A percentile compares a stretch with the other conserved stretches of the same genome.
phyloP scores from a whole-genome alignment of 2,329 filamentous ascomycete genomes.

The Diaporthe sp. region DNA sequence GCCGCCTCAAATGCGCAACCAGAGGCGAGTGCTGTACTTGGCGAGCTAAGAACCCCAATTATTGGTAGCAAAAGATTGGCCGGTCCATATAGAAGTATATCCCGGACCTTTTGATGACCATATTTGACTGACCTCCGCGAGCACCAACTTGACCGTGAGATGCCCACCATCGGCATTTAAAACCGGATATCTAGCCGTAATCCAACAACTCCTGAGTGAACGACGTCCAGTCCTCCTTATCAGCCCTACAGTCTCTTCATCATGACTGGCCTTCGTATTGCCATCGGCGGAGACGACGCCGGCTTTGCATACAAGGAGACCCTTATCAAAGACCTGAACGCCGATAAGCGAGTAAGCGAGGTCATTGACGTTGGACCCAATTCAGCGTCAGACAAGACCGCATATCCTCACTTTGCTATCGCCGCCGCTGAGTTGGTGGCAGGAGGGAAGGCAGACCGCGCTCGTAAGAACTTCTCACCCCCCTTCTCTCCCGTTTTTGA shows the following conservation, averaged over 20 bases:
- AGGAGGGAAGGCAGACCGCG: constrained; percentile 78
- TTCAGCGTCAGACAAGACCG: constrained; percentile 78
- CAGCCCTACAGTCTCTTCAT: not conserved
- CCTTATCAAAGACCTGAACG: constrained; percentile 80
- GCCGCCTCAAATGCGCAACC: not conserved
- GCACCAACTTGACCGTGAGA: not conserved
- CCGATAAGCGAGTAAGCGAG: constrained; percentile 75
- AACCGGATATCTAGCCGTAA: not conserved
- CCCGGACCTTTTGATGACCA: not conserved
- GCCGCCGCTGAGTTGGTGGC: constrained; percentile 76
- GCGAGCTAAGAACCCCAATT: not conserved
- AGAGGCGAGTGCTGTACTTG: not conserved
- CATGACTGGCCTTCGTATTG: constrained; percentile 38
- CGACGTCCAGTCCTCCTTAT: not conserved
- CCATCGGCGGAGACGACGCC: constrained; percentile 66
- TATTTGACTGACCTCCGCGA: not conserved
- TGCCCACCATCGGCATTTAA: not conserved
- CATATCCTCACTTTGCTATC: constrained; percentile 85
- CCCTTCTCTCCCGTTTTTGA: not conserved
- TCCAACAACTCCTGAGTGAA: not conserved
- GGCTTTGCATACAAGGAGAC: constrained; percentile 84
- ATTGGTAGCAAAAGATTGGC: not conserved
- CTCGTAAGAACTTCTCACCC: constrained; percentile 48
- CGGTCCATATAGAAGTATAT: not conserved
- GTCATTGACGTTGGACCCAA: constrained; percentile 83